These are phyloP conservation scores for Neonectria magnoliae DNA, from an alignment of 2,329 filamentous ascomycete genomes.

Conservation along the genomic window DNA sequence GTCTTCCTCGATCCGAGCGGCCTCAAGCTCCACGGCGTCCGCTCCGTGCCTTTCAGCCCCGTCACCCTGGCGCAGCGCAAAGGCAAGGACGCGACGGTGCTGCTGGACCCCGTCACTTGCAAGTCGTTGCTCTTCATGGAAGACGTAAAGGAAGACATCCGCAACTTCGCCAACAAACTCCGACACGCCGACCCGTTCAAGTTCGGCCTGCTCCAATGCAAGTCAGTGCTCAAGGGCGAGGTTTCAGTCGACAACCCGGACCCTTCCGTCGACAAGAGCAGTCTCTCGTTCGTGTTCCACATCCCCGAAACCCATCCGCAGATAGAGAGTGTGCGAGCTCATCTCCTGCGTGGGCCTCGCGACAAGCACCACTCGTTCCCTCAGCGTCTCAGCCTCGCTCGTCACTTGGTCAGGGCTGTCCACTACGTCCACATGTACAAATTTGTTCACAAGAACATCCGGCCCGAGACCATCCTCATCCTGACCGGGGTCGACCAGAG, in stretches of 20 bases:
- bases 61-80: neutral
- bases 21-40: neutral
- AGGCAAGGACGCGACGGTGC: neutral
- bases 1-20: neutral
- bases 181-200: conserved; percentile 14
- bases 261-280: neutral
- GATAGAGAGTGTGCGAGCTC: neutral
- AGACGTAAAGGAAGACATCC: neutral
- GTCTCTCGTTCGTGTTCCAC: neutral
- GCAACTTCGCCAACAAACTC: conserved; percentile 7
- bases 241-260: neutral
- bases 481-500: conserved; percentile 31
- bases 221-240: conserved; percentile 1
- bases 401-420: conserved; percentile 45
- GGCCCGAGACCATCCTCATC: conserved; percentile 53
- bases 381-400: conserved; percentile 3
- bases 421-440: conserved; percentile 48
- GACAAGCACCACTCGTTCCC: neutral
- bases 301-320: neutral
- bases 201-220: conserved; percentile 16
- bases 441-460: conserved; percentile 59
- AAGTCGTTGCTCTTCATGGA: neutral
- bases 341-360: neutral
- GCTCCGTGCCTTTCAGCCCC: neutral
- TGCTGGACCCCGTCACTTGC: neutral